Conservation (phyloP, 192 early-diverging fungal species). For the Lobulomyces angularis region DNA sequence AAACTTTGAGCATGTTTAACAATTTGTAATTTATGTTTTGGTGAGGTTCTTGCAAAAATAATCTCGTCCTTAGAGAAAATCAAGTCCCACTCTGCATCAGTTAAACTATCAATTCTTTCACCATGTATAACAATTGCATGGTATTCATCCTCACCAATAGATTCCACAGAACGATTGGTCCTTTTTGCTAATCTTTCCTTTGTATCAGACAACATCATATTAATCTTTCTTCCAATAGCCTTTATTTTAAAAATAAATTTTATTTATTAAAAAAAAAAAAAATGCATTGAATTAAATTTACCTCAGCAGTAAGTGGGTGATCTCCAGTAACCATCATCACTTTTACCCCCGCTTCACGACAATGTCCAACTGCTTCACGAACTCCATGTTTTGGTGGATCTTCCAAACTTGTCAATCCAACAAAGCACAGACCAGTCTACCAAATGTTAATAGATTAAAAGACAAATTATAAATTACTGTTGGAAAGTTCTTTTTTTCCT, state of each 20-base stretch:
- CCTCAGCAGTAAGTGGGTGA: too few relatives aligned
- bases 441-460: not conserved
- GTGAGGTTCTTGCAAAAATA: constrained; percentile 92
- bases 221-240: constrained; percentile 92
- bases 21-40: constrained; percentile 94
- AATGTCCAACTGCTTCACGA: constrained; percentile 91
- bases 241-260: too few relatives aligned
- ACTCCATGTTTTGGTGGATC: constrained; percentile 98
- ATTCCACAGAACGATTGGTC: constrained; percentile 38
- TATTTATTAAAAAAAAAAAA: too few relatives aligned
- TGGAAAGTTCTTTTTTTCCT: constrained; percentile 63
- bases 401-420: constrained; percentile 79
- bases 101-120: constrained; percentile 68
- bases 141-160: constrained; percentile 68
- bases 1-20: constrained; percentile 78
- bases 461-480: constrained; percentile 12
- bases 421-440: constrained; percentile 50
- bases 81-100: constrained; percentile 77
- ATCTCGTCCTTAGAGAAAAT: constrained; percentile 93
- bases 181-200: constrained; percentile 62
- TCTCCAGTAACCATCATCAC: constrained; percentile 95
- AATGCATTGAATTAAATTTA: too few relatives aligned
- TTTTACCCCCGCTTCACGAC: constrained; percentile 83
- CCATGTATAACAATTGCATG: constrained; percentile 88
- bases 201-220: constrained; percentile 82